These are phyloP conservation scores for Podila verticillata DNA, from an alignment of 192 early-diverging fungal genomes.

Conservation along the genomic window DNA sequence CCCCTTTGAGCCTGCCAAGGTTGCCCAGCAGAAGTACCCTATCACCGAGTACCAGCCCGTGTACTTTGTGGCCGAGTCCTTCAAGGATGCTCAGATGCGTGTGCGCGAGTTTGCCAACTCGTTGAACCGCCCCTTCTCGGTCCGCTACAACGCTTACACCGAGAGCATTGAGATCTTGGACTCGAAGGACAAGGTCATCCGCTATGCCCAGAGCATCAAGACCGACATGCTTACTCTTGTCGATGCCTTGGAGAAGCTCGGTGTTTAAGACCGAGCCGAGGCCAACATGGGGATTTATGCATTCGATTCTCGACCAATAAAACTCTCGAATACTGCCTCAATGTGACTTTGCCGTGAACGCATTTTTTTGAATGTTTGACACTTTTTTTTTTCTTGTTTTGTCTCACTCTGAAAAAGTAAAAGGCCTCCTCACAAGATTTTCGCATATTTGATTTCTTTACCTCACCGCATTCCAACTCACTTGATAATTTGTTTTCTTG, in stretches of 20 bases:
- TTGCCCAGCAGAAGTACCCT: slow-evolving; percentile 78
- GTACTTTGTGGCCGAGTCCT: slow-evolving; percentile 96
- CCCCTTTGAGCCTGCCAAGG: slow-evolving; percentile 87
- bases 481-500: no score
- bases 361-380: no score
- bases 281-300: background rate
- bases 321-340: no score
- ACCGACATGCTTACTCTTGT: slow-evolving; percentile 82
- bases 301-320: background rate
- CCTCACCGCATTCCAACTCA: background rate
- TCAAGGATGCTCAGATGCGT: slow-evolving; percentile 91
- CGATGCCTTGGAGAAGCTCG: slow-evolving; percentile 72
- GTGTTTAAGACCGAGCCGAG: background rate
- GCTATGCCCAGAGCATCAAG: slow-evolving; percentile 80
- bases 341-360: no score
- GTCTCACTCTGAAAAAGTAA: background rate
- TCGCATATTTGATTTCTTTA: background rate
- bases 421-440: background rate
- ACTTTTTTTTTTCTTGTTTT: background rate
- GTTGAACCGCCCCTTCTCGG: slow-evolving; percentile 87
- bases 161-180: slow-evolving; percentile 93
- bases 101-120: slow-evolving; percentile 84
- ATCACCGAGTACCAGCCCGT: slow-evolving; percentile 95
- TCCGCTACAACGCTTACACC: slow-evolving; percentile 92
- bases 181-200: slow-evolving; percentile 81